These are phyloP conservation scores for Apiospora saccharicola DNA, from an alignment of 2,329 filamentous ascomycete species.

Conservation along the genomic window DNA sequence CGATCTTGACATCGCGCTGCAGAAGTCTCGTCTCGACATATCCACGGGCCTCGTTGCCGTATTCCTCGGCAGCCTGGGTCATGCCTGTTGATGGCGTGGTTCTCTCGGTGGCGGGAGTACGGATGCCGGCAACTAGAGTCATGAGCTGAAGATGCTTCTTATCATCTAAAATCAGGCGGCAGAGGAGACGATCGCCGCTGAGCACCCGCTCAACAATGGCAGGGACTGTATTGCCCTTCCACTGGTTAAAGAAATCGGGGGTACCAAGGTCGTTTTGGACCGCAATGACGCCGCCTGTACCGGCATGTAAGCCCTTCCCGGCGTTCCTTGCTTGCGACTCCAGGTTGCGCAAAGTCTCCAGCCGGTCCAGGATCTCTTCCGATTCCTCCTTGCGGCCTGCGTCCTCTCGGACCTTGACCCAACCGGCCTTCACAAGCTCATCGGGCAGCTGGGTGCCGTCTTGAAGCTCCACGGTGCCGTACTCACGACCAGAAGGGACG, in stretches of 20 bases:
- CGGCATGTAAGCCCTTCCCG: constrained; percentile 82
- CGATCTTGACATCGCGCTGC: constrained; percentile 84
- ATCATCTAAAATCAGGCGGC: constrained; percentile 80
- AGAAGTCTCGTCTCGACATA: constrained; percentile 88
- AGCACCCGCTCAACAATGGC: constrained; percentile 90
- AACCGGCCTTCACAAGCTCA: constrained; percentile 84
- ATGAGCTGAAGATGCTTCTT: constrained; percentile 89
- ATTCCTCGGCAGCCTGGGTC: constrained; percentile 85
- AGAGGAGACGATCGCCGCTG: constrained; percentile 87
- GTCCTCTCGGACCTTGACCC: constrained; percentile 93
- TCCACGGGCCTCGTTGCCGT: constrained; percentile 84
- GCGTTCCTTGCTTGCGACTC: constrained; percentile 82
- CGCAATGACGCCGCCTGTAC: constrained; percentile 71
- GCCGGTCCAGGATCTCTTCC: constrained; percentile 72
- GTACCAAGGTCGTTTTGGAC: constrained; percentile 83
- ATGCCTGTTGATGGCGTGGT: constrained; percentile 79
- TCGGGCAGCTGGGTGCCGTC: constrained; percentile 83
- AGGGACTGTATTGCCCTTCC: constrained; percentile 86
- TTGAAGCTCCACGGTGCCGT: constrained; percentile 79
- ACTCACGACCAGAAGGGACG: constrained; percentile 87
- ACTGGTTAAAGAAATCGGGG: constrained; percentile 79
- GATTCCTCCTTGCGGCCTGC: constrained; percentile 90
- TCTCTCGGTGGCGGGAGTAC: constrained; percentile 88
- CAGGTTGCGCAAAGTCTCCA: constrained; percentile 79
- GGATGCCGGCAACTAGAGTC: constrained; percentile 86